Base-by-base conservation (phyloP, 768 basidiomycete species). In the Nidularia sp. region DNA sequence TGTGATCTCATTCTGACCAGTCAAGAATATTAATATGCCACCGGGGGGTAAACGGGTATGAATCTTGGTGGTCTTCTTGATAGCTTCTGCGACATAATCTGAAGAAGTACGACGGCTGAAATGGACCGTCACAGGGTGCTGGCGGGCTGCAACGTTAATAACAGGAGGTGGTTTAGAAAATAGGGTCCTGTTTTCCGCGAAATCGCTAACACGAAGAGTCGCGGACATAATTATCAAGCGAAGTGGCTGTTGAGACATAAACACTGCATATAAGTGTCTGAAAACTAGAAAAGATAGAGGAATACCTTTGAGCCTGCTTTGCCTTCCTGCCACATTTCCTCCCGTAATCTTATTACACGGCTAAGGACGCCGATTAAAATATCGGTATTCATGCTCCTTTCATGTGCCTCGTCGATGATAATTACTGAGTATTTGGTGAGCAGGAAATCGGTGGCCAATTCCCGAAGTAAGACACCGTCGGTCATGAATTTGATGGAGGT, bases 401-500 rank as follows among this genome's bases (percentile, higher is more conserved):
- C 97, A 67, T 99, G 97, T 0, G 97, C 97, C 67, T 99, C 97
- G 56, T 99, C 97, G 52, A 99, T 90, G 53, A 98, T 87, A 55
- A 99, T 85, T 29, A 97, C 88, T 5, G 91, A 93, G 66, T 99
- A 99, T 66, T 87, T 91, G 43, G 74, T 82, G n/a, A 99, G 76
- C n/a, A 98, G 67, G 67, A 99, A 97, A 64, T 99, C 95, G 9
- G 83, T 82, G 0, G 93, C 88, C 18, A 98, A 75, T 67, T 99
- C 97, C 51, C 97, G 86, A 12, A 99, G 74, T 34, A 99, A 73
- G 29, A 99, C 93, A 72, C 97, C 97, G 61, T 99, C 97, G 5
- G 97, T 99, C 95, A 98, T 98, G 75, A 98, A 99, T 67, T 98
- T 98, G 75, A 99, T 94, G 6, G 86, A 86, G 1, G 97, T 99